A percentile compares a stretch with the other conserved stretches of the same genome.
phyloP scores from a whole-genome alignment of 768 basidiomycete genomes.

The Rhizopogon vulgaris region DNA sequence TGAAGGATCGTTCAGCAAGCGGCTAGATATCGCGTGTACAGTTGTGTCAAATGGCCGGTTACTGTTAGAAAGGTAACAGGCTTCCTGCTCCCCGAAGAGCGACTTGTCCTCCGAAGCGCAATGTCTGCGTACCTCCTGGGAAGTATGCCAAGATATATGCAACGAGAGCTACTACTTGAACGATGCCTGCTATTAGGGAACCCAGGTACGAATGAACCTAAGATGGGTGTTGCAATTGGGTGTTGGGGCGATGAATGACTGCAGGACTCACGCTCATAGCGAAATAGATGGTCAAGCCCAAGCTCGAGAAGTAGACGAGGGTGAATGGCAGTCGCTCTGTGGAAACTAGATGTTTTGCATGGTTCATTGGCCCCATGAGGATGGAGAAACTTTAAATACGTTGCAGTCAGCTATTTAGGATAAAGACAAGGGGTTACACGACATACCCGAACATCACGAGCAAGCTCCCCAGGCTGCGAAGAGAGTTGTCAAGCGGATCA shows the following conservation, averaged over 20 bases:
- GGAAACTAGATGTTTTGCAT: conserved; percentile 81
- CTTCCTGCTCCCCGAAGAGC: conserved; percentile 81
- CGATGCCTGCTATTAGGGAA: conserved; percentile 72
- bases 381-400: conserved; percentile 57
- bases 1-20: not conserved
- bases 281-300: conserved; percentile 88
- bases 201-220: conserved; percentile 84
- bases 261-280: conserved; percentile 67
- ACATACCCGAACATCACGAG: conserved; percentile 94
- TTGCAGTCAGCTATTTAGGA: not conserved
- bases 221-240: not conserved
- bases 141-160: conserved; percentile 94
- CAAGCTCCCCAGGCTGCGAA: conserved; percentile 69
- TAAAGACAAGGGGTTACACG: not conserved
- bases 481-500: not conserved
- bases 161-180: conserved; percentile 79
- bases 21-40: conserved; percentile 3
- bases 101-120: conserved; percentile 73
- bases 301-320: conserved; percentile 71
- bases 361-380: conserved; percentile 87
- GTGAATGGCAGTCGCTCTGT: conserved; percentile 84
- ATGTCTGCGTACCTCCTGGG: conserved; percentile 80
- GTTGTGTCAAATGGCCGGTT: not conserved
- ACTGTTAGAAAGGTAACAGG: conserved; percentile 67
- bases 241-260: conserved; percentile 1